Conservation (phyloP, 2,329 filamentous ascomycete species). For the Shiraia sp. region DNA sequence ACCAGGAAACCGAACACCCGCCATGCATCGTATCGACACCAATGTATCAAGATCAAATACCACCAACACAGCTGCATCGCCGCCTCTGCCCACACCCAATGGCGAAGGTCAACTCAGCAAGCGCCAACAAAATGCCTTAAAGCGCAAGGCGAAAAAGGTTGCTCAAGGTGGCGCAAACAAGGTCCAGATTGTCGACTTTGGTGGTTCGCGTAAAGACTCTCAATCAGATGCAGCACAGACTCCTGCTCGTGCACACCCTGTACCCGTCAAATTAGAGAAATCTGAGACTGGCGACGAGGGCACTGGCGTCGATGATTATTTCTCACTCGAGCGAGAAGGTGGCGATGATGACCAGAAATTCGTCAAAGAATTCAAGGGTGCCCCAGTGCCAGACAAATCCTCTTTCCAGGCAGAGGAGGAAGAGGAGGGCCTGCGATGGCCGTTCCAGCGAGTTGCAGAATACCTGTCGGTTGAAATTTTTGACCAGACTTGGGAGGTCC, state of each 20-base stretch:
- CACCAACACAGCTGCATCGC: constrained; percentile 52
- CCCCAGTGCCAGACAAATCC: constrained; percentile 78
- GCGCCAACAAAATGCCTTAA: constrained; percentile 90
- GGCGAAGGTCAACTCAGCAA: constrained; percentile 69
- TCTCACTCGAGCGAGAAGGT: constrained; percentile 79
- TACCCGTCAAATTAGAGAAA: constrained; percentile 61
- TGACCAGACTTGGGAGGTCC: constrained; percentile 90
- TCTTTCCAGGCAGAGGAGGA: constrained; percentile 78
- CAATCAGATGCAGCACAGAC: constrained; percentile 62
- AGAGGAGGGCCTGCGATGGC: constrained; percentile 84
- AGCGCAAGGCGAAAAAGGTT: constrained; percentile 89
- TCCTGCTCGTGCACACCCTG: constrained; percentile 53
- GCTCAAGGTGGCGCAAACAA: constrained; percentile 89
- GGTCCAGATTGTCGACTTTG: constrained; percentile 85
- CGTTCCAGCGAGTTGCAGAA: constrained; percentile 90
- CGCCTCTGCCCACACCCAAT: constrained; percentile 48
- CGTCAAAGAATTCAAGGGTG: constrained; percentile 93
- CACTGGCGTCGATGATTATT: constrained; percentile 69
- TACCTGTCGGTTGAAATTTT: constrained; percentile 94
- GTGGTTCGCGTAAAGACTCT: constrained; percentile 65
- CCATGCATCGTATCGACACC: constrained; percentile 56
- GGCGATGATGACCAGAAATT: constrained; percentile 90
- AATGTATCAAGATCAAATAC: constrained; percentile 51
- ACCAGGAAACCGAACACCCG: constrained; percentile 41
- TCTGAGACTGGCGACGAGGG: constrained; percentile 62